A percentile compares a stretch with the other conserved stretches of the same genome.
These are phyloP conservation scores for Grosmannia clavigera DNA, from an alignment of 2,329 filamentous ascomycete species.

Conservation along the genomic window DNA sequence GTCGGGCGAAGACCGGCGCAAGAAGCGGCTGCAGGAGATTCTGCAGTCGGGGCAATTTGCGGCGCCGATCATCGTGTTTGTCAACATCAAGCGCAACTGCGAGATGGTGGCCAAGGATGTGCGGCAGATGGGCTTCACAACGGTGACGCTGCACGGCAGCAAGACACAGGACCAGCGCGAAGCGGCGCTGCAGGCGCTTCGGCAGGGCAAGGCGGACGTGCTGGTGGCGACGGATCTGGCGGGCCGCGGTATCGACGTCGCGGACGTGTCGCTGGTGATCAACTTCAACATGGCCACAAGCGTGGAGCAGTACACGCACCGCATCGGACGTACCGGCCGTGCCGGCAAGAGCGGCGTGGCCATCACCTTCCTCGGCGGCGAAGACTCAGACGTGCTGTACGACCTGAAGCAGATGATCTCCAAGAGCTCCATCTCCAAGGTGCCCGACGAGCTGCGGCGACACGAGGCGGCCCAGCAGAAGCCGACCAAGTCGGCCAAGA, in stretches of 20 bases:
- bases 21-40: slow-evolving; percentile 90
- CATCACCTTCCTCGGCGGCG: slow-evolving; percentile 86
- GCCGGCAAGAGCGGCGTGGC: slow-evolving; percentile 93
- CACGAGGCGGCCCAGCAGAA: slow-evolving; percentile 89
- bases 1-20: slow-evolving; percentile 82
- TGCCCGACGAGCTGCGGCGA: slow-evolving; percentile 81
- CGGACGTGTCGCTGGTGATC: slow-evolving; percentile 83
- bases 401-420: slow-evolving; percentile 91
- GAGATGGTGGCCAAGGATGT: slow-evolving; percentile 90
- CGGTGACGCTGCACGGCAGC: slow-evolving; percentile 83
- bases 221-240: slow-evolving; percentile 93
- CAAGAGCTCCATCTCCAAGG: slow-evolving; percentile 77
- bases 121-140: slow-evolving; percentile 81
- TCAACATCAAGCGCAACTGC: slow-evolving; percentile 99
- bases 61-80: slow-evolving; percentile 94
- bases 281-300: slow-evolving; percentile 97
- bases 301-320: slow-evolving; percentile 93
- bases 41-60: slow-evolving; percentile 67
- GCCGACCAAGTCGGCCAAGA: slow-evolving; percentile 24
- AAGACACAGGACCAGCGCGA: slow-evolving; percentile 98
- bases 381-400: slow-evolving; percentile 84
- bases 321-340: slow-evolving; percentile 92
- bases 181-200: slow-evolving; percentile 74
- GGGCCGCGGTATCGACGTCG: slow-evolving; percentile 93
- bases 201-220: slow-evolving; percentile 68